Percentiles rank a stretch among this genome's conserved stretches.
These are phyloP conservation scores for Russula sp. DNA, from an alignment of 768 basidiomycete species.

Conservation along the genomic window DNA sequence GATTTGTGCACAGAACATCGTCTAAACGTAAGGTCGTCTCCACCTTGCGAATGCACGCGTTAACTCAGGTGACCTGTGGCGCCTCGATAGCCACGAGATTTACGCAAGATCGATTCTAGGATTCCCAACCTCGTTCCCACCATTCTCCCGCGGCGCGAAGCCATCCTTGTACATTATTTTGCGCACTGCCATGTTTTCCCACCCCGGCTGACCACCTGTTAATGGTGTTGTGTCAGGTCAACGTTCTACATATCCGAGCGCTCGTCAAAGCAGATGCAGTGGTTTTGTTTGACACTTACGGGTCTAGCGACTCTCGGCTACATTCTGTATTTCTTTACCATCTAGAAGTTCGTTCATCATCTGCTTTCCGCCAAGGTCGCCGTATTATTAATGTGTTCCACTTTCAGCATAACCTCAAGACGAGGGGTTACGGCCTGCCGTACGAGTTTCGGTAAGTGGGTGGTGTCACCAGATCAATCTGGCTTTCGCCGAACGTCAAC, in stretches of 20 bases:
- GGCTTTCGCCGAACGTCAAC: constrained; percentile 12
- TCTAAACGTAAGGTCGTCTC: constrained; percentile 63
- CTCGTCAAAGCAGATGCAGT: constrained; percentile 91
- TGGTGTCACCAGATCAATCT: constrained; percentile 20
- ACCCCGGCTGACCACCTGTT: constrained; percentile 5
- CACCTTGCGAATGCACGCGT: background rate
- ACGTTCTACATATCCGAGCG: constrained; percentile 91
- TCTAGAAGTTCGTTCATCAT: constrained; percentile 50
- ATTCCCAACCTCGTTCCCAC: constrained; percentile 93
- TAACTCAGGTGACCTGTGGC: constrained; percentile 19
- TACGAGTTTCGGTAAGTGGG: constrained; percentile 76
- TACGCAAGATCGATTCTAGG: constrained; percentile 93
- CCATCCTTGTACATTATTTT: constrained; percentile 60
- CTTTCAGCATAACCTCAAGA: constrained; percentile 72
- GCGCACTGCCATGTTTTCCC: background rate
- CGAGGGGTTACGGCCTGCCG: constrained; percentile 58
- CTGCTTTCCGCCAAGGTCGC: constrained; percentile 17
- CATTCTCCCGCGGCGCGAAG: constrained; percentile 82
- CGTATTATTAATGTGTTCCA: background rate
- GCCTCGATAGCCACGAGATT: constrained; percentile 71
- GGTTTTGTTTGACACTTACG: constrained; percentile 87
- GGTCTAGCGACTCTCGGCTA: constrained; percentile 76
- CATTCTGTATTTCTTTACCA: constrained; percentile 87
- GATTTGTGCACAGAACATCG: constrained; percentile 84
- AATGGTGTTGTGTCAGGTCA: constrained; percentile 47